Evolutionary conservation across 129 eudicot species (phyloP).

Genomic region (Centella asiatica): DNA sequence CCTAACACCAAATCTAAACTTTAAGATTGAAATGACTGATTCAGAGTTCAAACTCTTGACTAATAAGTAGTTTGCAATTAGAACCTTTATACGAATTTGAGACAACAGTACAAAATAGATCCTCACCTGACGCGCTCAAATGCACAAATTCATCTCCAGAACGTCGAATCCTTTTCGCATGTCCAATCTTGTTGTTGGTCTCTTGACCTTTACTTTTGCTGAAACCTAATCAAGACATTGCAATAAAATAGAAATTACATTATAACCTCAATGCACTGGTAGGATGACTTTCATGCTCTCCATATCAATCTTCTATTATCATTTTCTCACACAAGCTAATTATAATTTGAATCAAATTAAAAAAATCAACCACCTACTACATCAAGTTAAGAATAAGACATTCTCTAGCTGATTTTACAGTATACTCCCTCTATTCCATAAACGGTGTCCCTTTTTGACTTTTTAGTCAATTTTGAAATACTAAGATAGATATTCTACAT

Average conservation of each 20-base stretch:
- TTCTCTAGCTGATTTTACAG: too few species aligned
- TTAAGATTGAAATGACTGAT: neutral
- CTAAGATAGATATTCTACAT: too few species aligned
- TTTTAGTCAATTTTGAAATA: too few species aligned
- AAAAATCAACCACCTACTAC: too few species aligned
- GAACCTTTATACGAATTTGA: neutral
- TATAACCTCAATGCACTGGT: neutral
- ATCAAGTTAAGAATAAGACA: too few species aligned
- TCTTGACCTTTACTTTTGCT: slow-evolving; percentile 8
- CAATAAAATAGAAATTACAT: neutral
- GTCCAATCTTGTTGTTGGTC: slow-evolving; percentile 8
- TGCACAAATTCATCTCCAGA: slow-evolving; percentile 9
- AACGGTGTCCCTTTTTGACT: too few species aligned
- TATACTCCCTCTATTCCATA: too few species aligned
- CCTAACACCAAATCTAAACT: neutral
- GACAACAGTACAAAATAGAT: neutral
- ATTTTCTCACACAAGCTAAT: too few species aligned
- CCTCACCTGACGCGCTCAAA: slow-evolving; percentile 31
- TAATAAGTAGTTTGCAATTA: neutral
- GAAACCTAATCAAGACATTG: slow-evolving; percentile 6
- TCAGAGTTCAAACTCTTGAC: neutral
- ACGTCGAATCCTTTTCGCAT: slow-evolving; percentile 22
- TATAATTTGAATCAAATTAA: too few species aligned
- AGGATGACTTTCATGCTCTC: too few species aligned
- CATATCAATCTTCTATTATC: too few species aligned